phyloP scores from a whole-genome alignment of 2,329 filamentous ascomycete genomes.

The Penicillium sp. region DNA sequence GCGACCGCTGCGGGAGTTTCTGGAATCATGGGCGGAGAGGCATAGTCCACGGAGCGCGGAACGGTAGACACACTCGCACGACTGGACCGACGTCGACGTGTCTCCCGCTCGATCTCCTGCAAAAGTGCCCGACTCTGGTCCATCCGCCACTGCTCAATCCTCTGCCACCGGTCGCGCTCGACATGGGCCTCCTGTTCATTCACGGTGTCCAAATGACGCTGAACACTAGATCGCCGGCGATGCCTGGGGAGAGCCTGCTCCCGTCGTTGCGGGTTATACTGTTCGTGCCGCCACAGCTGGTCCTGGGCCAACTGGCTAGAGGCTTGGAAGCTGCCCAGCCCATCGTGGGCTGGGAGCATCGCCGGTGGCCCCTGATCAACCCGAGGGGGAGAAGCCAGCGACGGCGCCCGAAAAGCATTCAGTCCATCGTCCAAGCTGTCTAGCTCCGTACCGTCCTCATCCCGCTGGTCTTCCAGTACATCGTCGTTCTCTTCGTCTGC shows the following conservation, averaged over 20 bases:
- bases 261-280: conserved; percentile 72
- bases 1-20: conserved; percentile 59
- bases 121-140: conserved; percentile 85
- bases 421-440: conserved; percentile 93
- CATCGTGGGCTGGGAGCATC: conserved; percentile 89
- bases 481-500: conserved; percentile 47
- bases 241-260: conserved; percentile 42
- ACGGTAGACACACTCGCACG: conserved; percentile 28
- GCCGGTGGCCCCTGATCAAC: conserved; percentile 62
- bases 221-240: conserved; percentile 59
- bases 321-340: conserved; percentile 78
- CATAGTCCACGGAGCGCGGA: conserved; percentile 22
- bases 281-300: conserved; percentile 85
- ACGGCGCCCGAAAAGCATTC: conserved; percentile 76
- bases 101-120: conserved; percentile 88
- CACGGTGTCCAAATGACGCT: conserved; percentile 58
- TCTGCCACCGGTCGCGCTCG: conserved; percentile 73
- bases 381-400: conserved; percentile 47
- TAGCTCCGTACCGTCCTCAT: conserved; percentile 69
- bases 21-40: conserved; percentile 27
- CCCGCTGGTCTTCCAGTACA: conserved; percentile 61
- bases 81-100: conserved; percentile 60
- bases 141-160: conserved; percentile 89
- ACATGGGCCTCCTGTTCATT: conserved; percentile 60
- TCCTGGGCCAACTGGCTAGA: conserved; percentile 70